Base-by-base conservation (phyloP, 352 stramenopile genomes). In the Pythium dissimile region DNA sequence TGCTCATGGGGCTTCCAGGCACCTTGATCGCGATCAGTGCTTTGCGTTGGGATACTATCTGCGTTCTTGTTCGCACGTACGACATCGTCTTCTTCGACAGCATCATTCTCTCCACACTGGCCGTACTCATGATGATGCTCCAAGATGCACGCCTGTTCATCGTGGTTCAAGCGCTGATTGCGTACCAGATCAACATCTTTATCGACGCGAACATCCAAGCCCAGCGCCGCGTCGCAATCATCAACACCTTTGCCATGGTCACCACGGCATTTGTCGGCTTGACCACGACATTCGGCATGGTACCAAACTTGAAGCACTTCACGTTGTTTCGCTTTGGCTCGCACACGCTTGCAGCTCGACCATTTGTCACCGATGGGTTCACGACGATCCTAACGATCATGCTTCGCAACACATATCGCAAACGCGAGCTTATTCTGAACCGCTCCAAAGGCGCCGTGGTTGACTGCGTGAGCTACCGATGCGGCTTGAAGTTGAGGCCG, bases 381-480 rank as follows among this genome's bases (percentile, higher is more conserved):
- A 21, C 49, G 11, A 59, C 59, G 23, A 43, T 62, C 20, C 9
- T 53, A 5, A 46, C 59, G 6, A 50, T 67, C 12, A 58, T 67
- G 32, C 7, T 48, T 27, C 59, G 59, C 27, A 67, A 55, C 11
- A 62, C 28, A 1, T 62, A 62, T 21, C 51, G 59, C 4, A 61
- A 67, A 23, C 45, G 45, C 5, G 20, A 30, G 0, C 5, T 58
- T 6, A 37, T 67, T 2, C 24, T 61, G 2, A 54, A 38, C 8
- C 34, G 31, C 28, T 67, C 52, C 5, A 54, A 30, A 12, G 51
- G 59, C 1, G 31, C 50, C 1, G 34, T 66, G 23, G 41, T 67
- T 16, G 37, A 67, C 13, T 67, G 59, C 32, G 59, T 67, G 4
- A 67, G 59, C 20, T 67, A 59, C 27, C 51, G 59, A 0, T 67